phyloP scores from a whole-genome alignment of 2,329 filamentous ascomycete genomes.

The Claviceps monticola region DNA sequence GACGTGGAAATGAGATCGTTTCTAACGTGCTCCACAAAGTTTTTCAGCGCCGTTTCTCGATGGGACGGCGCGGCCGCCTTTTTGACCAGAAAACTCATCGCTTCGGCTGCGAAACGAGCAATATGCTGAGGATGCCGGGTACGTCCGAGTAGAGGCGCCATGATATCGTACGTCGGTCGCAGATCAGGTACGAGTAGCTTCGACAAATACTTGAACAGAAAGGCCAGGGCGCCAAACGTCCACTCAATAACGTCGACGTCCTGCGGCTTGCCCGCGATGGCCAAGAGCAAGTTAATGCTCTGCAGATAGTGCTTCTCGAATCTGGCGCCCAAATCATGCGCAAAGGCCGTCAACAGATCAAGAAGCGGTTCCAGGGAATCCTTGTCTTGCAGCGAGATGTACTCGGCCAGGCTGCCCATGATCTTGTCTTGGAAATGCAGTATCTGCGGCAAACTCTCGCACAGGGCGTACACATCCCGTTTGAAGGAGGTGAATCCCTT shows the following conservation, averaged over 20 bases:
- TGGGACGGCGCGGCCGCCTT: constrained; percentile 72
- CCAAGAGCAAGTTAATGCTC: constrained; percentile 60
- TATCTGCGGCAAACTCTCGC: constrained; percentile 83
- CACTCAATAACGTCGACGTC: constrained; percentile 90
- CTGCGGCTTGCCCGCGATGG: constrained; percentile 62
- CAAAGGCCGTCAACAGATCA: constrained; percentile 80
- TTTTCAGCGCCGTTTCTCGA: constrained; percentile 56
- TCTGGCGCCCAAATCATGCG: constrained; percentile 75
- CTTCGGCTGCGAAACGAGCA: constrained; percentile 83
- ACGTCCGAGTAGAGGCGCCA: constrained; percentile 75
- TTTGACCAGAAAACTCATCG: constrained; percentile 82
- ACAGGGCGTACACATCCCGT: constrained; percentile 59
- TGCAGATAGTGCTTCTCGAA: constrained; percentile 82
- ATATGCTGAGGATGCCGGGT: constrained; percentile 73
- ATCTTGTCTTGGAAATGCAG: constrained; percentile 82
- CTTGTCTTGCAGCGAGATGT: constrained; percentile 65
- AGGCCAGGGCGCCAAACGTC: constrained; percentile 88
- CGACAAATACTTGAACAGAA: constrained; percentile 94
- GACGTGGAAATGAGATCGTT: constrained; percentile 46
- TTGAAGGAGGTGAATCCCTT: constrained; percentile 67
- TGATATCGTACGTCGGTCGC: constrained; percentile 67
- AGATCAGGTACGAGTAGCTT: constrained; percentile 76
- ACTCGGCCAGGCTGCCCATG: constrained; percentile 59
- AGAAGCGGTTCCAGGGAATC: constrained; percentile 76
- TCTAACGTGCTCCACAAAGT: constrained; percentile 59